Evolutionary conservation across 2,329 filamentous ascomycete genomes (phyloP), one percentile per base, ranked within the genome.

Genomic region (Colletotrichum orbiculare): DNA sequence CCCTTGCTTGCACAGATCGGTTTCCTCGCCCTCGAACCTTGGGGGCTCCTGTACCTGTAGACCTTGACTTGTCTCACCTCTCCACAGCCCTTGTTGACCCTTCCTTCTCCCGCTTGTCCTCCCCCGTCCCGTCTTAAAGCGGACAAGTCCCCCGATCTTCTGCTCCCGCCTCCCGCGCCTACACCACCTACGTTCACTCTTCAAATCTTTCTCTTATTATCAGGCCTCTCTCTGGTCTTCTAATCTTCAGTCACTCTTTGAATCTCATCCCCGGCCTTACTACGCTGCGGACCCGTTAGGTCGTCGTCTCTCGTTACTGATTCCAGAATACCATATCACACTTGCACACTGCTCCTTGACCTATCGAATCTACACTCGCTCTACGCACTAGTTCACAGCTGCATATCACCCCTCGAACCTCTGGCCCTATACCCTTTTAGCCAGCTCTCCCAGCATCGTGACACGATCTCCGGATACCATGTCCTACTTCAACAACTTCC

Each of bases 181-280:
- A 63, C 64, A 67, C 67, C 67, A 69, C 68, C 69, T 68, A 73
- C 73, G 64, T 64, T 73, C 71, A 70, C 72, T 72, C 68, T 65
- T 70, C 53, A 52, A 54, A 57, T 58, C 53, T 64, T 25, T 65
- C 60, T 69, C 67, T 64, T 64, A 68, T 65, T 68, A 64, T 67
- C 69, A 45, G 55, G 46, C 45, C 52, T 52, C 54, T 60, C 45
- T 38, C 67, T 54, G 43, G 43, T 45, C 47, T 71, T 69, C 45
- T 39, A 34, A 65, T 66, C 56, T 54, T 43, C 59, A 68, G 67
- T 70, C 68, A 52, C 47, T 70, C 69, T 62, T 68, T 69, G 52
- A 45, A 34, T 53, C 48, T 25, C 25, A 33, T 45, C 33, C 46
- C 34, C 35, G 13, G 47, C 47, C 55, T 37, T 11, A 39, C 39